These are phyloP conservation scores for Geranium rotundifolium DNA, from an alignment of 345 rosid species.

Conservation along the genomic window DNA sequence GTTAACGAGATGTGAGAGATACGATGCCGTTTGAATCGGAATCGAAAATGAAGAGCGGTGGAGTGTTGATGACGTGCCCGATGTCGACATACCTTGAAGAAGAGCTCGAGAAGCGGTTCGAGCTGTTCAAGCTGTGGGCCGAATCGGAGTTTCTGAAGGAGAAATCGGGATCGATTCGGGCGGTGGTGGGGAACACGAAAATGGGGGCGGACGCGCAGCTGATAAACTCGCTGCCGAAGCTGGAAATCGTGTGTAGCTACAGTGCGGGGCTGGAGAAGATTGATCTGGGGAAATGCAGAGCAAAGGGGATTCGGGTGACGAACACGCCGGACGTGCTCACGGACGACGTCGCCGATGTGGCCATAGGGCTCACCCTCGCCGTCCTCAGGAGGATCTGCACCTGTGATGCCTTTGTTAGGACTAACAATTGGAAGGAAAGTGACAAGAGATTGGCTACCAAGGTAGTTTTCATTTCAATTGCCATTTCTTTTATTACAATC, in stretches of 20 bases:
- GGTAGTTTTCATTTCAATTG: constrained; percentile 19
- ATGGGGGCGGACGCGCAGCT: constrained; percentile 43
- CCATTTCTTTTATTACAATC: background rate
- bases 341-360: constrained; percentile 52
- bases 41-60: constrained; percentile 25
- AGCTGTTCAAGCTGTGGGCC: constrained; percentile 35
- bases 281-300: constrained; percentile 39
- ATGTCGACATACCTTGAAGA: constrained; percentile 40
- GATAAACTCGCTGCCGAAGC: constrained; percentile 36
- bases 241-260: constrained; percentile 47
- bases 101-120: constrained; percentile 36
- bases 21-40: no score
- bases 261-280: constrained; percentile 58
- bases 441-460: constrained; percentile 31
- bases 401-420: constrained; percentile 38
- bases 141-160: constrained; percentile 16
- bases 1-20: no score
- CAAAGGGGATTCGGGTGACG: constrained; percentile 48
- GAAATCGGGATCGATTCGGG: constrained; percentile 24
- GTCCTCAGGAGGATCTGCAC: constrained; percentile 40
- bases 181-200: constrained; percentile 29
- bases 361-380: constrained; percentile 41
- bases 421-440: constrained; percentile 34
- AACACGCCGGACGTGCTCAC: constrained; percentile 63
- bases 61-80: constrained; percentile 43